Conservation (phyloP, 2,329 filamentous ascomycete genomes). For the Chalaropsis ovoidea region DNA sequence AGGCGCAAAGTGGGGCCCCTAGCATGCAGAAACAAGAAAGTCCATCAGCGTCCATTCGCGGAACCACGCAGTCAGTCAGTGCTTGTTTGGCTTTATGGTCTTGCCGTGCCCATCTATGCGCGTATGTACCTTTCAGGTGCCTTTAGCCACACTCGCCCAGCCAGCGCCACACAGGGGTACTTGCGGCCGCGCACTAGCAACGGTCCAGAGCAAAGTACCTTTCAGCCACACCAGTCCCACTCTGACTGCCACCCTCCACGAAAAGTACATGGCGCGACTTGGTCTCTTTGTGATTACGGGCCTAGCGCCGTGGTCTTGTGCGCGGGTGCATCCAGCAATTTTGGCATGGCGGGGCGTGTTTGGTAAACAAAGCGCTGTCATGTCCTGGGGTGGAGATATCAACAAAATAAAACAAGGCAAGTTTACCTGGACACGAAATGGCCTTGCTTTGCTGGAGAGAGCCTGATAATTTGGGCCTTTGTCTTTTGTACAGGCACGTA, state of each 20-base stretch:
- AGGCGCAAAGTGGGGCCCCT: slow-evolving; percentile 1
- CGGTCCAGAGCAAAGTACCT: not conserved
- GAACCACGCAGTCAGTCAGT: not conserved
- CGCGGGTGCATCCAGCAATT: slow-evolving; percentile 15
- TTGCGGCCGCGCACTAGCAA: not conserved
- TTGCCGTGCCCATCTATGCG: not conserved
- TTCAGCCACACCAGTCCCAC: slow-evolving; percentile 1
- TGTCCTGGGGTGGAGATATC: slow-evolving; percentile 9
- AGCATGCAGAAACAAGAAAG: slow-evolving; percentile 3
- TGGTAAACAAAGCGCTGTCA: slow-evolving; percentile 9
- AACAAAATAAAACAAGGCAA: not conserved
- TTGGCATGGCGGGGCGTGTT: slow-evolving; percentile 4
- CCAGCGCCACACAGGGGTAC: slow-evolving; percentile 2
- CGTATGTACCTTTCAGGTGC: not conserved
- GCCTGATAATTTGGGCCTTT: no score
- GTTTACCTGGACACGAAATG: not conserved
- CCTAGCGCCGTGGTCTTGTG: slow-evolving; percentile 6
- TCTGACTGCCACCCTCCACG: not conserved
- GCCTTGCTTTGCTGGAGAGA: no score
- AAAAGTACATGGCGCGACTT: not conserved
- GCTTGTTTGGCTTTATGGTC: not conserved
- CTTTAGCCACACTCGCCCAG: not conserved
- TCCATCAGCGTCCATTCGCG: not conserved
- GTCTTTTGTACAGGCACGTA: no score
- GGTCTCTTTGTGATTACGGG: not conserved